phyloP scores from a whole-genome alignment of 345 rosid species.

The Pelargonium nanum region DNA sequence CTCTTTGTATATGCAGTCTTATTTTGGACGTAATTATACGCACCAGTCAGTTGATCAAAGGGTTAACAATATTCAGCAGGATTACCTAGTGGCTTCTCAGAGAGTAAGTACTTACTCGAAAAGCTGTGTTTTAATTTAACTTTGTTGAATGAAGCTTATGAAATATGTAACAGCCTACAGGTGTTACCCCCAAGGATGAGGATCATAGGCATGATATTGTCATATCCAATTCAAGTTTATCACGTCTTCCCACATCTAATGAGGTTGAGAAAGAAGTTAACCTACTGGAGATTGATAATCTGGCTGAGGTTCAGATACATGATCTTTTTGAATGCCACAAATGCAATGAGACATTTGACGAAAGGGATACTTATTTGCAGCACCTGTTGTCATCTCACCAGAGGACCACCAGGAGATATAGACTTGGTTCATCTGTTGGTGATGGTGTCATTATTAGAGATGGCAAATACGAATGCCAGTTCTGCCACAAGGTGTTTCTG shows the following conservation, averaged over 20 bases:
- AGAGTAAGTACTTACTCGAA: slow-evolving; percentile 22
- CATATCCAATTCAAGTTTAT: slow-evolving; percentile 8
- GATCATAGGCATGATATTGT: slow-evolving; percentile 16
- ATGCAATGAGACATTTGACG: slow-evolving; percentile 55
- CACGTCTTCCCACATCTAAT: slow-evolving; percentile 4
- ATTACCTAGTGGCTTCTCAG: slow-evolving; percentile 19
- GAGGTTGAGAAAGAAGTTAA: slow-evolving; percentile 23
- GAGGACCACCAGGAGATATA: slow-evolving; percentile 49
- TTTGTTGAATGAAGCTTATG: slow-evolving; percentile 3
- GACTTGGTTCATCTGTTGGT: slow-evolving; percentile 65
- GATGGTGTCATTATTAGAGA: slow-evolving; percentile 66
- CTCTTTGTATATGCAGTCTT: slow-evolving; percentile 41
- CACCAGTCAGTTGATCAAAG: slow-evolving; percentile 14
- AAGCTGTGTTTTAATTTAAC: slow-evolving; percentile 7
- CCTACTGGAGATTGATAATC: slow-evolving; percentile 34
- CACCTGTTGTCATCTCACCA: slow-evolving; percentile 65
- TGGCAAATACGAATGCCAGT: slow-evolving; percentile 73
- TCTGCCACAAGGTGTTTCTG: slow-evolving; percentile 66
- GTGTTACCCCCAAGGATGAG: slow-evolving; percentile 19
- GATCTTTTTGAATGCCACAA: slow-evolving; percentile 64
- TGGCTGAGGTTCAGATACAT: slow-evolving; percentile 43
- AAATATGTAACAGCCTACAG: slow-evolving; percentile 27
- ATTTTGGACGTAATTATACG: slow-evolving; percentile 23
- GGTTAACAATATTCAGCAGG: slow-evolving; percentile 16
- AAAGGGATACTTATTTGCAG: slow-evolving; percentile 52